These are phyloP conservation scores for Barnettozyma hawaiiensis DNA, from an alignment of 1,139 yeast genomes.

Conservation along the genomic window DNA sequence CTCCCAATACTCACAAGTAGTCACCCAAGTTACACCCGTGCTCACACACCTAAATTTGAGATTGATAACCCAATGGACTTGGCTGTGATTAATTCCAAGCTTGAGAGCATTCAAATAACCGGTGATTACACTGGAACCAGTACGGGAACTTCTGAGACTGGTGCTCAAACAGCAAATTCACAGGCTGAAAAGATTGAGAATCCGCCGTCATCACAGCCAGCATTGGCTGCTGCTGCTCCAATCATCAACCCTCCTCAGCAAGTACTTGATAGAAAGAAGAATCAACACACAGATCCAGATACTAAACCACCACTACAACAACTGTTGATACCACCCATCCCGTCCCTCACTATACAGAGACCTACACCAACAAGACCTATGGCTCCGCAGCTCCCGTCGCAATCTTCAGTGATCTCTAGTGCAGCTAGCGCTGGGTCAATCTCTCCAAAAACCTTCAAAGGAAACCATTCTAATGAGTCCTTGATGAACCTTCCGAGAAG, in stretches of 20 bases:
- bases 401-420: not conserved
- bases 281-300: conserved; percentile 1
- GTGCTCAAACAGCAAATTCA: not conserved
- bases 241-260: not conserved
- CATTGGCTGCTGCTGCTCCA: not conserved
- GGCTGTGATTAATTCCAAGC: conserved; percentile 32
- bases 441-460: not conserved
- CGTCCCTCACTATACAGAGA: conserved; percentile 11
- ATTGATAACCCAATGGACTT: conserved; percentile 20
- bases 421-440: not conserved
- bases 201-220: not conserved
- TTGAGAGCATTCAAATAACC: conserved; percentile 35
- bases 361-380: conserved; percentile 16
- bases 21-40: conserved; percentile 7
- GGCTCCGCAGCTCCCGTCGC: conserved; percentile 5
- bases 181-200: not conserved
- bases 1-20: not conserved
- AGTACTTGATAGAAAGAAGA: not conserved
- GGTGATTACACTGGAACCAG: not conserved
- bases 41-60: conserved; percentile 21
- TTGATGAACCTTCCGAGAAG: conserved; percentile 2
- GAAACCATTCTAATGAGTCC: not conserved
- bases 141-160: not conserved
- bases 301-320: not conserved
- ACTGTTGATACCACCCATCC: not conserved